Evolutionary conservation across 164 flowering plant species (phyloP), one percentile per base, ranked within the genome.

Genomic region (Pachysandra terminalis): DNA sequence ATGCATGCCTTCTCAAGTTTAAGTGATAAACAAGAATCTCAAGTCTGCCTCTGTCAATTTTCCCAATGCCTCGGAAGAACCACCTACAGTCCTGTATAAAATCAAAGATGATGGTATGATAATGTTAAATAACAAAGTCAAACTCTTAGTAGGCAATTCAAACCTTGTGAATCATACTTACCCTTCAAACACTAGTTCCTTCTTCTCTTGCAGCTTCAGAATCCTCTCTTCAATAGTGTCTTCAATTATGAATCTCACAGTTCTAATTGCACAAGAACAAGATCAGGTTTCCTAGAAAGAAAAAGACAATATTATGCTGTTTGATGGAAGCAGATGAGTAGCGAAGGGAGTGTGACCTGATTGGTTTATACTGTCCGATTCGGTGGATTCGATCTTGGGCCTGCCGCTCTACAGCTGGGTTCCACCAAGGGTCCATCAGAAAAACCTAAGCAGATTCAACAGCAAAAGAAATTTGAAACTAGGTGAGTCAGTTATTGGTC

Each of bases 361-460:
- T 93, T 68, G 99, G 97, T 70, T 90, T 95, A 71, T 84, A 89
- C 76, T 92, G 98, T 58, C 99, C 99, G 54, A 95, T 95, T 51
- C 98, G 81, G 68, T 95, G 97, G 35, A 95, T 92, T 78, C 98
- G 84, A 78, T 95, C 99, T 77, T 88, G 97, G 56, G 98, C 99
- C 78, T 95, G 99, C 51, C 82, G 79, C 82, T 95, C 99, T 56
- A 90, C 95, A n/a, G 98, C 99, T 19, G 98, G 99, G 75, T 95
- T 95, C 99, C 98, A 95, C 98, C 99, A 95, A 5, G 99, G 99
- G 68, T 95, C 99, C 99, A 95, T 95, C 82, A 95, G 59, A 78
- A 95, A 95, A 64, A 95, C 97, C 98, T 95, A 54, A 10, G 56
- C 56, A 24, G 56, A 56, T 27, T 22, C 27, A 17, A 68, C 19